Base-by-base conservation (phyloP, 768 basidiomycete genomes). In the Daedalea quercina region DNA sequence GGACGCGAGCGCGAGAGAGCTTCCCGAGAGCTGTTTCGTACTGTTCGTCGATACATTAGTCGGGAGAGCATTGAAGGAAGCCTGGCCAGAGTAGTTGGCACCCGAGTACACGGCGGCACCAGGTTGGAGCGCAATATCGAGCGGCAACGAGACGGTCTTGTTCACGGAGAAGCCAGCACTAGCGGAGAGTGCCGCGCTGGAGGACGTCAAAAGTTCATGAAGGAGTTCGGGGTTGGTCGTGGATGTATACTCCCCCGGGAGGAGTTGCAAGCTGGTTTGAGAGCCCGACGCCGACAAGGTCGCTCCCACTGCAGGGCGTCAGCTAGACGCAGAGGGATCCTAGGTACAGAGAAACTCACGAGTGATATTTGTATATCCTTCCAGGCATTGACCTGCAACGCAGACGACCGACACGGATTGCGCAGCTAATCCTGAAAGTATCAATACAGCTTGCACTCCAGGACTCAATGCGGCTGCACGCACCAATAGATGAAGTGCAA, bases 331-430 rank as follows among this genome's bases (percentile, higher is more conserved):
- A 28, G 23, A 3, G 20, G 31, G 48, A 43, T 40, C n/a, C n/a
- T n/a, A n/a, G 35, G 52, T 19, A 15, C 26, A 26, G 12, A 33
- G 24, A 17, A 53, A 83, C 87, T 71, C 61, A 79, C 77, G 64
- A 34, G 87, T 85, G 22, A 76, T 79, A 63, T 91, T 90, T 28
- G 86, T 81, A 69, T 70, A 79, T 53, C 90, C 90, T 67, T 90
- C 77, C 52, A 91, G 70, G 74, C 90, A 91, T 85, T 92, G 88
- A 60, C 89, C 89, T 66, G 89, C 85, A 87, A 88, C 73, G 76
- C 89, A 91, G 56, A 92, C 74, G 52, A 90, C 81, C 62, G 83
- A 68, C 54, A 72, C 66, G 59, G 77, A 74, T 67, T 84, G 81
- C 54, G 84, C 82, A 51, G 57, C 65, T 63, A 33, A 43, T 3